Evolutionary conservation across 2,329 filamentous ascomycete species (phyloP).

Genomic region (Neurospora sp.): DNA sequence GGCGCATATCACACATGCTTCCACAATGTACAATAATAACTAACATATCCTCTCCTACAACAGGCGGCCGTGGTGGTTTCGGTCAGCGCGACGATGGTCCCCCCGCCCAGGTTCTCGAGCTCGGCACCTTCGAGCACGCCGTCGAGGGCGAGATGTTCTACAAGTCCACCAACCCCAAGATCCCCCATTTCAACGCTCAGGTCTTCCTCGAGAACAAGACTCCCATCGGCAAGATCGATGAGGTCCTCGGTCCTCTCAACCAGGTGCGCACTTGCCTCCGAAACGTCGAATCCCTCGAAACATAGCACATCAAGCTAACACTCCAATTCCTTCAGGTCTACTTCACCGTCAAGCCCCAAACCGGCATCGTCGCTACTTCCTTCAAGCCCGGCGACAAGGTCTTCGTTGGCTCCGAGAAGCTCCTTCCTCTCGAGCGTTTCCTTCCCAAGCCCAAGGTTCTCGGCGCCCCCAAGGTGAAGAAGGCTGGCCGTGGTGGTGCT

Average conservation of each 20-base stretch:
- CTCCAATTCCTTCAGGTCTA: conserved; percentile 44
- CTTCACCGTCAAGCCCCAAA: conserved; percentile 96
- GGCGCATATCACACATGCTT: background rate
- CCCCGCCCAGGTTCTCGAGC: conserved; percentile 60
- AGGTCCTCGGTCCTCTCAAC: conserved; percentile 95
- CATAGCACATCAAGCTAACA: background rate
- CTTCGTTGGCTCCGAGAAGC: conserved; percentile 90
- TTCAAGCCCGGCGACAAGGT: conserved; percentile 98
- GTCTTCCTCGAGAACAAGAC: conserved; percentile 99
- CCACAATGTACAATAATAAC: background rate
- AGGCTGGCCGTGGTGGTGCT: conserved; percentile 62
- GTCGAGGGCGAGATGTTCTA: conserved; percentile 98
- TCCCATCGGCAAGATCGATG: conserved; percentile 91
- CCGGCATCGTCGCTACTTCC: conserved; percentile 87
- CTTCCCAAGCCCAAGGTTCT: conserved; percentile 75
- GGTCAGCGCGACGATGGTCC: conserved; percentile 51
- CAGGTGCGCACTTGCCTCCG: conserved; percentile 32
- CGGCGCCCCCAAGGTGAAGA: conserved; percentile 32
- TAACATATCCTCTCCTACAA: background rate
- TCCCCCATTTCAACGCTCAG: conserved; percentile 97
- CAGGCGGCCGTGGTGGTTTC: conserved; percentile 47
- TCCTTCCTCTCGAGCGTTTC: conserved; percentile 91
- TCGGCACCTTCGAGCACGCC: conserved; percentile 89
- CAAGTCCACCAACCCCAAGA: conserved; percentile 88
- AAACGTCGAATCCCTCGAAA: background rate